Conservation (phyloP, 2,329 filamentous ascomycete genomes). For the Gremmenia infestans region DNA sequence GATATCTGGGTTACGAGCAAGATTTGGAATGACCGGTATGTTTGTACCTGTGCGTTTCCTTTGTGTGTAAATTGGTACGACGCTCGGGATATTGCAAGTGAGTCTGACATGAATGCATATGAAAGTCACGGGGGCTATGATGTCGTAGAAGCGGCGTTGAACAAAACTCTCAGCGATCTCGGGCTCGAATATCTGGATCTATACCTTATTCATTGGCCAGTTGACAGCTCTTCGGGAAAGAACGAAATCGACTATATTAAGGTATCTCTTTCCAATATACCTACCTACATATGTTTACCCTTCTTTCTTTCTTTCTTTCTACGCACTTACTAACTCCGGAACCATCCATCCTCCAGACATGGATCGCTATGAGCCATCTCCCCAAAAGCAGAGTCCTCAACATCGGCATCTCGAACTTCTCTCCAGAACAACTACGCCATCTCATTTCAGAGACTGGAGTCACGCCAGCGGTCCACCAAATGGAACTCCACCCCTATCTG, state of each 20-base stretch:
- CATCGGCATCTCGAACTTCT: conserved; percentile 83
- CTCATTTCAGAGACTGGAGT: conserved; percentile 33
- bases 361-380: conserved; percentile 62
- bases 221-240: conserved; percentile 48
- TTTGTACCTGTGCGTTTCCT: not conserved
- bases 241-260: conserved; percentile 2
- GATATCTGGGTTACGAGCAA: conserved; percentile 26
- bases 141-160: conserved; percentile 55
- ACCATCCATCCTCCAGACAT: conserved; percentile 64
- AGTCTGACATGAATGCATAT: not conserved
- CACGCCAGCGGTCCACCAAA: conserved; percentile 68
- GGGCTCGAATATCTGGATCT: conserved; percentile 61
- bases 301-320: not conserved
- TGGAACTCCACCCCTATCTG: conserved; percentile 75
- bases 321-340: conserved; percentile 56
- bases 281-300: conserved; percentile 25
- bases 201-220: conserved; percentile 69
- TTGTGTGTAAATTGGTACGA: not conserved
- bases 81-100: too few species aligned
- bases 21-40: conserved; percentile 19
- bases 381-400: conserved; percentile 65
- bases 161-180: conserved; percentile 53
- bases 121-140: conserved; percentile 51
- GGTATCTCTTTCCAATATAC: conserved; percentile 36
- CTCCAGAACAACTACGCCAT: conserved; percentile 34